These are phyloP conservation scores for Pythium diclinum DNA, from an alignment of 352 stramenopile species.

Conservation along the genomic window DNA sequence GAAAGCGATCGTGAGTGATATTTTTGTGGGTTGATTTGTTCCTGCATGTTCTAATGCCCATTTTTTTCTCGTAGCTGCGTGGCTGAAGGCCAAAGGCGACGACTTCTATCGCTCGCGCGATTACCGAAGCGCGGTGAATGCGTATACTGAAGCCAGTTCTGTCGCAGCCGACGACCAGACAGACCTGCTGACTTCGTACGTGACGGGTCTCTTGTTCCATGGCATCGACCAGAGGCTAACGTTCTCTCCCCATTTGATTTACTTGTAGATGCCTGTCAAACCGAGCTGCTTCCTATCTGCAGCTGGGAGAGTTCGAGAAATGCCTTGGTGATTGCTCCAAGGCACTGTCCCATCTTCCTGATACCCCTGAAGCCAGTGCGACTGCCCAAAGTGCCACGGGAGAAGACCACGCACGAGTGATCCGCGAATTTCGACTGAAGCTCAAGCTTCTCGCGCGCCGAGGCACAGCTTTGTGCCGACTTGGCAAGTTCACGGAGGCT, in stretches of 20 bases:
- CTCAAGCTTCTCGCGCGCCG: constrained; percentile 74
- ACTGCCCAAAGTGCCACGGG: constrained; percentile 3
- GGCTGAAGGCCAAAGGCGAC: constrained; percentile 85
- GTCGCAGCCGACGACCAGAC: constrained; percentile 32
- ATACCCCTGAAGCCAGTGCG: constrained; percentile 36
- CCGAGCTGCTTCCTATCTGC: constrained; percentile 58
- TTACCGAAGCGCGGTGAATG: constrained; percentile 64
- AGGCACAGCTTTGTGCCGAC: constrained; percentile 62
- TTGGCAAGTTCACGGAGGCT: constrained; percentile 52
- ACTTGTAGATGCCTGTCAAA: constrained; percentile 44
- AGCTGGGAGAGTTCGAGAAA: constrained; percentile 55
- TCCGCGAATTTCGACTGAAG: constrained; percentile 64
- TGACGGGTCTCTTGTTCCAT: not conserved
- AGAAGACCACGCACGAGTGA: constrained; percentile 25
- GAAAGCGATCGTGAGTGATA: constrained; percentile 69
- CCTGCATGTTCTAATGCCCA: not conserved
- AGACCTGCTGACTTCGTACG: constrained; percentile 46
- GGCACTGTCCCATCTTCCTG: constrained; percentile 60
- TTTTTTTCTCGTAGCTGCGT: constrained; percentile 44
- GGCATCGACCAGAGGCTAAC: not conserved
- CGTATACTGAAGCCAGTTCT: constrained; percentile 60
- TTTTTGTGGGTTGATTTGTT: not conserved
- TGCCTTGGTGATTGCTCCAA: constrained; percentile 70
- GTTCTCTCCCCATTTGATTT: not conserved
- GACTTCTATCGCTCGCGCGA: constrained; percentile 76